These are phyloP conservation scores for Calophaca sinica DNA, from an alignment of 306 rosid genomes.

Conservation along the genomic window DNA sequence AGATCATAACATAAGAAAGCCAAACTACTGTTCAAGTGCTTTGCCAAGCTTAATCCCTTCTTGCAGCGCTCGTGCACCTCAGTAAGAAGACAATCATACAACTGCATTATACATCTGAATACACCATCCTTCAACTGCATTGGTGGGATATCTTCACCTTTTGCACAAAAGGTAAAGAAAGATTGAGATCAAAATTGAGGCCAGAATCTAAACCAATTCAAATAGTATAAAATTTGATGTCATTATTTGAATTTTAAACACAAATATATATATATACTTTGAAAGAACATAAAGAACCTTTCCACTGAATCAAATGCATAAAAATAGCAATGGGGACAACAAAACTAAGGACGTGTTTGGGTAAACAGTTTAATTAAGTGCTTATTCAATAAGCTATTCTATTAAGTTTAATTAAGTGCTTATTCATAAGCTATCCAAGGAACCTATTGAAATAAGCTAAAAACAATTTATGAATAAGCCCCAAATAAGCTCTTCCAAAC, in stretches of 20 bases:
- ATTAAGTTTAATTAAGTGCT: not conserved
- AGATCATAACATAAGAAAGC: conserved; percentile 99
- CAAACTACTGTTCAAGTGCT: conserved; percentile 96
- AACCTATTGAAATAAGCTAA: conserved; percentile 8
- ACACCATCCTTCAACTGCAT: conserved; percentile 99
- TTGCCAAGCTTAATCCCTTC: conserved; percentile 95
- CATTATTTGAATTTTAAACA: conserved; percentile 5
- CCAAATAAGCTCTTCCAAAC: not conserved
- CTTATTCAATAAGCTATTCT: not conserved
- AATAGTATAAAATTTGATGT: conserved; percentile 12
- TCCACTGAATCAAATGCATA: not conserved
- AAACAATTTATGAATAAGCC: not conserved
- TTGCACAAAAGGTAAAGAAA: conserved; percentile 37
- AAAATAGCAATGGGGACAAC: not conserved
- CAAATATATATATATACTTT: not conserved
- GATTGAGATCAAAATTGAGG: conserved; percentile 36
- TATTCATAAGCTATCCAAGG: not conserved
- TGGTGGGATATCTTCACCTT: conserved; percentile 98
- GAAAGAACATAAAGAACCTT: not conserved
- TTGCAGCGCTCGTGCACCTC: conserved; percentile 99
- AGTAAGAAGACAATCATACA: conserved; percentile 97
- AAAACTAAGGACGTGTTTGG: not conserved
- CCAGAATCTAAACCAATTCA: conserved; percentile 28
- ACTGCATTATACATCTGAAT: conserved; percentile 95
- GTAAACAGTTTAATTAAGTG: conserved; percentile 7